phyloP scores from a whole-genome alignment of 2,329 filamentous ascomycete species.

The Cercospora sp. region DNA sequence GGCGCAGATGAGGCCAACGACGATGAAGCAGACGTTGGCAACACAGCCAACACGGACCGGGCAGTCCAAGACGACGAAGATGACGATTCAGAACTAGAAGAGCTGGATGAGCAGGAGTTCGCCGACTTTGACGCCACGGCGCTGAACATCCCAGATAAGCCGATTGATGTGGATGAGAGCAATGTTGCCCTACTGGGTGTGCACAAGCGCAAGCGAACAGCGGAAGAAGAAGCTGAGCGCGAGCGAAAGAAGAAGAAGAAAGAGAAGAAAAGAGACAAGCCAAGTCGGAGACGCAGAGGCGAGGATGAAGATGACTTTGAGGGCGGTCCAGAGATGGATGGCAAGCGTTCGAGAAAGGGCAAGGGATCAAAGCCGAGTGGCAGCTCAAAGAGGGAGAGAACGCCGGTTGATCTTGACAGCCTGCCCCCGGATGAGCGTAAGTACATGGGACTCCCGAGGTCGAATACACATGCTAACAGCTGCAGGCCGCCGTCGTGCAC shows the following conservation, averaged over 20 bases:
- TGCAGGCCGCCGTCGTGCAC: conserved; percentile 69
- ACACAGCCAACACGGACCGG: conserved; percentile 32
- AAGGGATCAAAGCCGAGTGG: conserved; percentile 47
- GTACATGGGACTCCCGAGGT: conserved; percentile 35
- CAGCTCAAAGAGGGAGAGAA: conserved; percentile 45
- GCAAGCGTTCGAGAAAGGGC: conserved; percentile 55
- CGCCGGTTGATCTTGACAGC: conserved; percentile 72
- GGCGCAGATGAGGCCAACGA: conserved; percentile 33
- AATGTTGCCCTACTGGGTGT: conserved; percentile 63
- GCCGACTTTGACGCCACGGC: conserved; percentile 64
- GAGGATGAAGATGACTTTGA: conserved; percentile 29
- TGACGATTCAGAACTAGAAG: conserved; percentile 62
- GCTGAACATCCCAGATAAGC: conserved; percentile 62
- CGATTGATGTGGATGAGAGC: conserved; percentile 61
- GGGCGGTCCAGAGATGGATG: conserved; percentile 54
- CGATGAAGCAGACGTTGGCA: conserved; percentile 20
- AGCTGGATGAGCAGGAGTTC: conserved; percentile 66
- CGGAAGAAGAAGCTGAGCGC: conserved; percentile 60
- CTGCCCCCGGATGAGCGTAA: conserved; percentile 80
- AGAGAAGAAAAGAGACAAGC: conserved; percentile 32
- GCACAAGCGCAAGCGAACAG: conserved; percentile 66
- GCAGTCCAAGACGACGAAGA: conserved; percentile 53
- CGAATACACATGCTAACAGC: conserved; percentile 24
- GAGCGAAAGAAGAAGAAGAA: conserved; percentile 49
- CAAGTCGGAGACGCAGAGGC: conserved; percentile 24